These are phyloP conservation scores for Chaetomium cochliodes DNA, from an alignment of 495 filamentous ascomycete species.

Conservation along the genomic window DNA sequence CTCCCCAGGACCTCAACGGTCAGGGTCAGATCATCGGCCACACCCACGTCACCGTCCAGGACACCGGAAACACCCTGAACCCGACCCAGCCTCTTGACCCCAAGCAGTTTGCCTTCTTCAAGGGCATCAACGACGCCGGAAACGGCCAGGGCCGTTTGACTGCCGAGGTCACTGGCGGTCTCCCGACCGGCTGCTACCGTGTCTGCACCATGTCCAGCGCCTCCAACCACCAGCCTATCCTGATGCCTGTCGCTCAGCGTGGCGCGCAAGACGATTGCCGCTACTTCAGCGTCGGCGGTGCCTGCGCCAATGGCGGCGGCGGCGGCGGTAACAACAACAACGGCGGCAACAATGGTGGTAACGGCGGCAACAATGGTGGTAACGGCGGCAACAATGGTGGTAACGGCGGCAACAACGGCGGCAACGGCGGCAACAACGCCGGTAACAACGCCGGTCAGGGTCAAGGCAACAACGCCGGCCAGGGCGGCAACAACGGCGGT, in stretches of 20 bases:
- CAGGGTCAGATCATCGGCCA: conserved; percentile 63
- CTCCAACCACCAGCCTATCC: conserved; percentile 73
- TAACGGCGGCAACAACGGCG: conserved; percentile 12
- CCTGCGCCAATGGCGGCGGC: conserved; percentile 31
- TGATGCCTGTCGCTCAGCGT: conserved; percentile 76
- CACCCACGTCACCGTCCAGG: conserved; percentile 70
- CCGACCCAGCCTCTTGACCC: conserved; percentile 55
- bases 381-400: conserved; percentile 18
- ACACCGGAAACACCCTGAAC: conserved; percentile 52
- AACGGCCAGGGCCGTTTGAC: conserved; percentile 60
- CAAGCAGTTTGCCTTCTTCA: conserved; percentile 67
- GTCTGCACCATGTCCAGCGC: conserved; percentile 68
- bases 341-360: conserved; percentile 21
- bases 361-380: conserved; percentile 11
- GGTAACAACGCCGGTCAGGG: conserved; percentile 5
- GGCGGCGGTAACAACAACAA: conserved; percentile 29
- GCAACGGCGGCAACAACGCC: background rate
- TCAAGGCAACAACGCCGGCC: background rate
- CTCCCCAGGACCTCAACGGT: conserved; percentile 59
- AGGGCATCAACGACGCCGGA: conserved; percentile 71
- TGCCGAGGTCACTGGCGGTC: conserved; percentile 59
- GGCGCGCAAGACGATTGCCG: conserved; percentile 71
- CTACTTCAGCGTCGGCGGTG: conserved; percentile 54
- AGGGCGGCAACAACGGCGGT: conserved; percentile 6
- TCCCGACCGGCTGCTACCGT: conserved; percentile 66